Evolutionary conservation across 148 eudicot genomes (phyloP), one percentile per base, ranked within the genome.

Genomic region (Persicaria tinctoria): DNA sequence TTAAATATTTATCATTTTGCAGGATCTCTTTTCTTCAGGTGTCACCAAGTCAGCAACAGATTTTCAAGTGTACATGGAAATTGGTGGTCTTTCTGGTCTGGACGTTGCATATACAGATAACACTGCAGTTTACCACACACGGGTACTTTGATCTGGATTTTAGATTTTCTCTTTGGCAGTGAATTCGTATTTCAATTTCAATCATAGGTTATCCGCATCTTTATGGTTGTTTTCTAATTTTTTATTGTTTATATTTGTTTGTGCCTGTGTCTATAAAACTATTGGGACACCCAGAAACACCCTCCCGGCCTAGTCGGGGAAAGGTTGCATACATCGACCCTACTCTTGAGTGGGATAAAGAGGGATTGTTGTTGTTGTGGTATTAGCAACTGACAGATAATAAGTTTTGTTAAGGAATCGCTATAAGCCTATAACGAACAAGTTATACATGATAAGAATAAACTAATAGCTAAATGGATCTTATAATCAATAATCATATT

Each of bases 41-140:
- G 81, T 83, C 55, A 92, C 90, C 80, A 92, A 90, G 76, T 95
- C 97, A 75, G 94, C 96, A 16, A 95, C 99, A 23, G 99, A 95
- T 80, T 95, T 95, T 81, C 99, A 90, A 89, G 84, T 95, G 66
- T 95, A 95, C 87, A 82, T 85, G 83, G 99, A 95, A 75, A 82
- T 83, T 80, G 97, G 86, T 51, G 97, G 99, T 84, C 97, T 95
- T 81, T 95, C 99, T 45, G 97, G 97, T 23, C 89, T 95, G 66
- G 99, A 95, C 89, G 92, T 95, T 79, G 99, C 97, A 69, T 95
- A 77, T 76, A 9, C 79, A 13, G 99, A 95, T 77, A 87, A 87
- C 59, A 87, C 97, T 73, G 97, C 97, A 78, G 97, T 95, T 48
- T 95, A 95, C 80, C 99, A 95, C 85, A 95, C 99, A 59, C 90